Conservation (phyloP, 148 eudicot species). For the Arbutus unedo region DNA sequence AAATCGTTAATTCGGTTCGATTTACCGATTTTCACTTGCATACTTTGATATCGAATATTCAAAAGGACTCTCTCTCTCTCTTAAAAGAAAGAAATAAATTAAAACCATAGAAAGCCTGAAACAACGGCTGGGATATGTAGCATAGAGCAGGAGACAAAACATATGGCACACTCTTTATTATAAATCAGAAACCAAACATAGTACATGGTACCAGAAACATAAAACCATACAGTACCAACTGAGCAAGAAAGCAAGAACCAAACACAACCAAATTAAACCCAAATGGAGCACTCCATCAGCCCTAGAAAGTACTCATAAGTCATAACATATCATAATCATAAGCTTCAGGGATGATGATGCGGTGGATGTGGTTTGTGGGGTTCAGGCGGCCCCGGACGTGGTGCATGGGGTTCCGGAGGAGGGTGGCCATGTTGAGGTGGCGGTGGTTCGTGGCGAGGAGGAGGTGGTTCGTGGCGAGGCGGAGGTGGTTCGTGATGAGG, state of each 20-base stretch:
- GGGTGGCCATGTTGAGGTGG: conserved; percentile 9
- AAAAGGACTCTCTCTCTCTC: neutral
- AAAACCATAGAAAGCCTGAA: neutral
- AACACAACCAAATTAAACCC: neutral
- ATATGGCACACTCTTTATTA: neutral
- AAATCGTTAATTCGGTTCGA: too few relatives aligned
- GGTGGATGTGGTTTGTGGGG: conserved; percentile 15
- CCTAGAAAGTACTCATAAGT: neutral
- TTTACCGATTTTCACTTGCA: too few relatives aligned
- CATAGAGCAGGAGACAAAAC: neutral
- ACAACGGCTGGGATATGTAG: neutral
- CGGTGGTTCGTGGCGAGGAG: neutral
- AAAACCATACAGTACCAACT: neutral
- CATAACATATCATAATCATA: neutral
- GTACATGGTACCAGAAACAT: neutral
- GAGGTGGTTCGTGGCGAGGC: neutral
- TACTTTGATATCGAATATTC: too few relatives aligned
- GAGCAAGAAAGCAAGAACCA: neutral
- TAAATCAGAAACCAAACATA: neutral
- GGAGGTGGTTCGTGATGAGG: conserved; percentile 9
- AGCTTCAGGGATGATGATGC: neutral
- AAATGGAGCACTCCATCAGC: neutral
- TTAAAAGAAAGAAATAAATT: neutral
- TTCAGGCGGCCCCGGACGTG: conserved; percentile 7
- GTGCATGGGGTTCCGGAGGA: conserved; percentile 6